Percentiles rank a stretch among this genome's conserved stretches.
Conservation (phyloP, 495 filamentous ascomycete genomes). For the Penicillium parvum region DNA sequence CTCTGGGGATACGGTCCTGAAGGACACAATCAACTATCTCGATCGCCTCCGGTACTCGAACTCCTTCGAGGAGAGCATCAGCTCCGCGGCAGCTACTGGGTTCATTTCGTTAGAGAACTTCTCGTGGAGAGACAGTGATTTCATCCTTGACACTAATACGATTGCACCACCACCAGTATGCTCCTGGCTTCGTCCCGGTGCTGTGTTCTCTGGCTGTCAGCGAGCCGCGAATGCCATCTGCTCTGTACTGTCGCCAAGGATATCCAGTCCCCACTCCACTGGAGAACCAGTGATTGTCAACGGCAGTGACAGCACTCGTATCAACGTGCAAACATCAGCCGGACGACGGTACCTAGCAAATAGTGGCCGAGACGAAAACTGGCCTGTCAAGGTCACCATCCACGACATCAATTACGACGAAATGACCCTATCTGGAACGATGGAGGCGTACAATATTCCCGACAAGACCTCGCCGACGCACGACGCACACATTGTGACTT, state of each 20-base stretch:
- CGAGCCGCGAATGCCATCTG: slow-evolving; percentile 35
- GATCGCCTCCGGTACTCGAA: slow-evolving; percentile 54
- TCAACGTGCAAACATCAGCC: slow-evolving; percentile 29
- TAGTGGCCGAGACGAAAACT: slow-evolving; percentile 54
- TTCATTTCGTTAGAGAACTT: slow-evolving; percentile 43
- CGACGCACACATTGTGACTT: slow-evolving; percentile 65
- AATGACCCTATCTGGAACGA: slow-evolving; percentile 68
- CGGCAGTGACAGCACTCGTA: slow-evolving; percentile 30
- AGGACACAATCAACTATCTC: slow-evolving; percentile 62
- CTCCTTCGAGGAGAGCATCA: slow-evolving; percentile 53
- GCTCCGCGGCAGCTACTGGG: slow-evolving; percentile 46
- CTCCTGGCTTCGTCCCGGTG: slow-evolving; percentile 63
- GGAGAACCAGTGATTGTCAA: slow-evolving; percentile 40
- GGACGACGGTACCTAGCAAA: slow-evolving; percentile 39
- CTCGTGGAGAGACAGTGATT: slow-evolving; percentile 52
- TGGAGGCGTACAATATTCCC: slow-evolving; percentile 77
- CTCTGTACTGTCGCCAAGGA: slow-evolving; percentile 26
- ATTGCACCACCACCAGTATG: slow-evolving; percentile 53
- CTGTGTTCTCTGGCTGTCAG: slow-evolving; percentile 61
- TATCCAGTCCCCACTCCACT: slow-evolving; percentile 22
- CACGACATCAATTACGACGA: slow-evolving; percentile 59
- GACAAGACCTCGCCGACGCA: slow-evolving; percentile 48
- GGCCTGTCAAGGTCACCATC: slow-evolving; percentile 71
- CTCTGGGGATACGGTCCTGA: slow-evolving; percentile 41
- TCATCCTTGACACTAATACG: slow-evolving; percentile 54